phyloP scores from a whole-genome alignment of 2,329 filamentous ascomycete species.

The Stagonosporopsis tanaceti region DNA sequence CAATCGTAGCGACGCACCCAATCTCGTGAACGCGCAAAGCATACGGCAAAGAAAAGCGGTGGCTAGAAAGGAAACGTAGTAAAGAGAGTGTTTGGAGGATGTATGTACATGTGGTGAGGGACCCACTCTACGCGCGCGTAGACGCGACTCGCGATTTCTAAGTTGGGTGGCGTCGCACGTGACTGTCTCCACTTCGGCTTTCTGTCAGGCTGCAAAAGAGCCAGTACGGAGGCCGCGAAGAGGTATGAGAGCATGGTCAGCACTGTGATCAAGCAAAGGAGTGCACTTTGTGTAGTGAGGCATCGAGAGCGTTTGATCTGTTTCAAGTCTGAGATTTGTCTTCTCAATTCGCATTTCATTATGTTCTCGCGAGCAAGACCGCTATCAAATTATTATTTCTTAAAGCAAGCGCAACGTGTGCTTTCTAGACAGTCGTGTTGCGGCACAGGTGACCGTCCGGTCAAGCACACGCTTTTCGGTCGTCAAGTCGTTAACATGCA shows the following conservation, averaged over 20 bases:
- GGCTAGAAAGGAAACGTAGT: slow-evolving; percentile 36
- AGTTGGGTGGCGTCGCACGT: slow-evolving; percentile 8
- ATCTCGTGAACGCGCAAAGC: slow-evolving; percentile 40
- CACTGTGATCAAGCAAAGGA: background rate
- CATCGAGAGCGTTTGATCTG: background rate
- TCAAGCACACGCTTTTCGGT: slow-evolving; percentile 1
- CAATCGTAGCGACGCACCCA: slow-evolving; percentile 47
- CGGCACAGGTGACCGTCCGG: background rate
- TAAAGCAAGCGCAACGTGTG: background rate
- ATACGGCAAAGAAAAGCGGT: slow-evolving; percentile 48
- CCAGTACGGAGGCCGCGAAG: too few relatives aligned
- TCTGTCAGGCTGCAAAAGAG: too few relatives aligned
- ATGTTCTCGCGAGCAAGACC: background rate
- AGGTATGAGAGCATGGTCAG: background rate
- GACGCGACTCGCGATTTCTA: slow-evolving; percentile 27
- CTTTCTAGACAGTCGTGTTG: background rate
- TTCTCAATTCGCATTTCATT: background rate
- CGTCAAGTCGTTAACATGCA: slow-evolving; percentile 8
- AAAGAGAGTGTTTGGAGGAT: slow-evolving; percentile 31
- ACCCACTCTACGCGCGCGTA: slow-evolving; percentile 20
- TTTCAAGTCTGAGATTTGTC: background rate
- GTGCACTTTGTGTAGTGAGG: background rate
- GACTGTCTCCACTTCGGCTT: background rate
- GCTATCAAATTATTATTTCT: background rate
- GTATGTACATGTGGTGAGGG: slow-evolving; percentile 28